Evolutionary conservation across 345 rosid species (phyloP).

Genomic region (Eutrema yunnanense): DNA sequence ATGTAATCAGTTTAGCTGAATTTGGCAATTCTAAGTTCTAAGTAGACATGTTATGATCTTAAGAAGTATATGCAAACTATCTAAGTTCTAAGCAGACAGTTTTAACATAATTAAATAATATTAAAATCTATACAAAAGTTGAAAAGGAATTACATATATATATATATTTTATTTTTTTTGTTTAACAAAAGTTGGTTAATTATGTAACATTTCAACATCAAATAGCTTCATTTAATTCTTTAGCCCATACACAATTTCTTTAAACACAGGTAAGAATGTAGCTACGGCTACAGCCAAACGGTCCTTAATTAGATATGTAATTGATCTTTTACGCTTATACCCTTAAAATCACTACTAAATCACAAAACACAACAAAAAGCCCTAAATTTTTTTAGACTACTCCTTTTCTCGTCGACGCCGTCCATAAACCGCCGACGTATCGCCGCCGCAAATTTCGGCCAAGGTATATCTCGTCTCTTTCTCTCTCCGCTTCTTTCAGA

Average conservation of each 20-base stretch:
- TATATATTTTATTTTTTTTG: too few species aligned
- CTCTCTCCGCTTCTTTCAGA: not conserved
- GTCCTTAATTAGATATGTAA: not conserved
- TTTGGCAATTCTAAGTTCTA: not conserved
- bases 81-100: too few species aligned
- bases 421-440: slow-evolving; percentile 14
- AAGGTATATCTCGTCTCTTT: not conserved
- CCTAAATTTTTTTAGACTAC: not conserved
- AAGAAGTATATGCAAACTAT: too few species aligned
- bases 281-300: too few species aligned
- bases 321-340: not conserved
- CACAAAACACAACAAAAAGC: too few species aligned
- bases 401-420: slow-evolving; percentile 16
- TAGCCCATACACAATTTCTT: not conserved
- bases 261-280: not conserved
- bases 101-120: not conserved
- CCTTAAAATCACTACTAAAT: not conserved
- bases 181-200: too few species aligned
- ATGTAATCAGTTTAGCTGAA: too few species aligned
- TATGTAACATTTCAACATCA: not conserved
- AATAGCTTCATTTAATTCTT: too few species aligned
- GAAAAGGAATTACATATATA: not conserved
- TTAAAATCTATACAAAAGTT: not conserved
- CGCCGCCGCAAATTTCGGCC: not conserved
- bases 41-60: not conserved